A percentile compares a stretch with the other conserved stretches of the same genome.
Evolutionary conservation across 768 basidiomycete genomes (phyloP).

Genomic region (Termitomyces sp.): DNA sequence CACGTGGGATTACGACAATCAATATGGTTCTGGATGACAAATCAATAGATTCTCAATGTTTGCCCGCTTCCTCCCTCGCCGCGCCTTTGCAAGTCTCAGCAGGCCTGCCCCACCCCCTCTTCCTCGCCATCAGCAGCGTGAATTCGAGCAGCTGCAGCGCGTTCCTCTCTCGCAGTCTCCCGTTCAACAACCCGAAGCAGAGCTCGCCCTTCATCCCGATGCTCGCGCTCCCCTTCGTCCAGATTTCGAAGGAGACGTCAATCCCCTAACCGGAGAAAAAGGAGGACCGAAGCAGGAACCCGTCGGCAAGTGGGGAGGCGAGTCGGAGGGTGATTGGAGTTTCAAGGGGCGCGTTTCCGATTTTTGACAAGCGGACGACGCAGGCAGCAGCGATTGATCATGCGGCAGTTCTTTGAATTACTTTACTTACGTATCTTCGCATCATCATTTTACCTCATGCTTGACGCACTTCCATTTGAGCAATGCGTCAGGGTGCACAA

Average conservation of each 20-base stretch:
- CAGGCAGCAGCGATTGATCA: background rate
- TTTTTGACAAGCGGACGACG: slow-evolving; percentile 43
- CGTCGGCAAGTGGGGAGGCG: slow-evolving; percentile 49
- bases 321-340: slow-evolving; percentile 77
- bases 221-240: slow-evolving; percentile 50
- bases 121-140: slow-evolving; percentile 69
- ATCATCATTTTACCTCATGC: background rate
- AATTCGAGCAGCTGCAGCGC: slow-evolving; percentile 81
- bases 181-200: slow-evolving; percentile 23
- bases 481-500: background rate
- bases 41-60: background rate
- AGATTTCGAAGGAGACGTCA: slow-evolving; percentile 77
- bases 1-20: slow-evolving; percentile 9
- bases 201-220: slow-evolving; percentile 63
- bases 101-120: slow-evolving; percentile 74
- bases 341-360: slow-evolving; percentile 87
- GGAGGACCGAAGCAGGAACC: slow-evolving; percentile 90
- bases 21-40: slow-evolving; percentile 1
- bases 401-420: background rate
- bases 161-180: slow-evolving; percentile 29
- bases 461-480: background rate
- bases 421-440: background rate
- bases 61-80: background rate
- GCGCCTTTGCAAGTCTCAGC: slow-evolving; percentile 23
- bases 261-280: slow-evolving; percentile 78